Conservation (phyloP, 2,329 filamentous ascomycete species). For the Aspergillus amoenus region DNA sequence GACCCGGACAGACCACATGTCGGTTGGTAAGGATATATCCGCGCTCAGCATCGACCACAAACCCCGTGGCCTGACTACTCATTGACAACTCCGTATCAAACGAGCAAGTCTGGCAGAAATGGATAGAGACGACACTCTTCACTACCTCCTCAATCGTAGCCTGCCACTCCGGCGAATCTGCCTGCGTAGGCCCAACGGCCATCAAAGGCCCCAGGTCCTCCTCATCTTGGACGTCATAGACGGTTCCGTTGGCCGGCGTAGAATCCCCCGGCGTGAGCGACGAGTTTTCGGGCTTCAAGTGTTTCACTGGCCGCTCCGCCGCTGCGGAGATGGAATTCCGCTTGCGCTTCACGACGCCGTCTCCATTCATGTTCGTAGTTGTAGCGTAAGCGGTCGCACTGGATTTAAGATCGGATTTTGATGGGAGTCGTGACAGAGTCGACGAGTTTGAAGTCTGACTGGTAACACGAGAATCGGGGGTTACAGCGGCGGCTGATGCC, state of each 20-base stretch:
- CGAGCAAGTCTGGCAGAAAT: conserved; percentile 96
- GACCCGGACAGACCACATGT: conserved; percentile 91
- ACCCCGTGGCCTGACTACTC: conserved; percentile 93
- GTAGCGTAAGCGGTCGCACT: conserved; percentile 12
- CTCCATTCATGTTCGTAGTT: conserved; percentile 51
- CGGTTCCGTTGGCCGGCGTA: conserved; percentile 44
- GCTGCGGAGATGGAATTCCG: conserved; percentile 51
- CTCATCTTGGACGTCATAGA: conserved; percentile 46
- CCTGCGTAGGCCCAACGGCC: conserved; percentile 48
- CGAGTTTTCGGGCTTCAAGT: conserved; percentile 51
- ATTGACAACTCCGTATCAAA: conserved; percentile 96
- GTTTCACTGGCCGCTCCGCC: conserved; percentile 55
- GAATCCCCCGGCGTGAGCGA: conserved; percentile 41
- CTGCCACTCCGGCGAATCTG: conserved; percentile 86
- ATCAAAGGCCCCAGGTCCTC: conserved; percentile 48
- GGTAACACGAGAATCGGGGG: conserved; percentile 11
- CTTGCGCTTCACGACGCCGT: conserved; percentile 55
- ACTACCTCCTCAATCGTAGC: conserved; percentile 92
- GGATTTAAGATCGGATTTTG: conserved; percentile 6
- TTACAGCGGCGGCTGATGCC: conserved; percentile 11
- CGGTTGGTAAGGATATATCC: conserved; percentile 87
- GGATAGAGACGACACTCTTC: conserved; percentile 94
- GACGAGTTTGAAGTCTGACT: conserved; percentile 16
- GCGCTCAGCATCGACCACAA: conserved; percentile 91
- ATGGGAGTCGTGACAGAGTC: conserved; percentile 10